Conservation (phyloP, 306 rosid species). For the Trichosanthes truncata region DNA sequence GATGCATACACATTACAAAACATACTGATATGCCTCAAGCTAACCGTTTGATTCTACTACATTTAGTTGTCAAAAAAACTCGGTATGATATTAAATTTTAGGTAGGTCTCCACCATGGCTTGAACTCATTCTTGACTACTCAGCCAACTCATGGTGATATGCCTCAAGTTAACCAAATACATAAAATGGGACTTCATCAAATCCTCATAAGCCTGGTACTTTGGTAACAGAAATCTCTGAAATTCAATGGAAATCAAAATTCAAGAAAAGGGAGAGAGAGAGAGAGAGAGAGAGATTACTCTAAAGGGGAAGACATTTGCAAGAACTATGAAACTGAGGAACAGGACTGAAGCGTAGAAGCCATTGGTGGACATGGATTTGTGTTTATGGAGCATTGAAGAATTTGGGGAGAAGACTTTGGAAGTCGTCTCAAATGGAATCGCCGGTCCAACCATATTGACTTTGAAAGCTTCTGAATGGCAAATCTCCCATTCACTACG, state of each 20-base stretch:
- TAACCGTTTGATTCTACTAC: neutral
- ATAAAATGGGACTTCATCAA: neutral
- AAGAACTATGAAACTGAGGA: neutral
- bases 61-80: too few species aligned
- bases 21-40: neutral
- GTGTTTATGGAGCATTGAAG: neutral
- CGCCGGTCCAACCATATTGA: neutral
- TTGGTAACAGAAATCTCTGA: neutral
- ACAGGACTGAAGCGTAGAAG: neutral
- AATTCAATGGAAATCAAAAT: neutral
- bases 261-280: neutral
- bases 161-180: neutral
- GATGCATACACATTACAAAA: neutral
- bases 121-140: too few species aligned
- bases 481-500: neutral
- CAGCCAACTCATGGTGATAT: neutral
- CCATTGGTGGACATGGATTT: neutral
- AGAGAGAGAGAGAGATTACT: conserved; percentile 25
- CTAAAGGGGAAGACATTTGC: conserved; percentile 65
- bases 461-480: neutral
- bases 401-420: neutral
- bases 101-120: too few species aligned
- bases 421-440: neutral
- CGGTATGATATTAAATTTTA: too few species aligned
- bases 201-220: neutral